These are phyloP conservation scores for Setomelanomma holmii DNA, from an alignment of 2,329 filamentous ascomycete species.

Conservation along the genomic window DNA sequence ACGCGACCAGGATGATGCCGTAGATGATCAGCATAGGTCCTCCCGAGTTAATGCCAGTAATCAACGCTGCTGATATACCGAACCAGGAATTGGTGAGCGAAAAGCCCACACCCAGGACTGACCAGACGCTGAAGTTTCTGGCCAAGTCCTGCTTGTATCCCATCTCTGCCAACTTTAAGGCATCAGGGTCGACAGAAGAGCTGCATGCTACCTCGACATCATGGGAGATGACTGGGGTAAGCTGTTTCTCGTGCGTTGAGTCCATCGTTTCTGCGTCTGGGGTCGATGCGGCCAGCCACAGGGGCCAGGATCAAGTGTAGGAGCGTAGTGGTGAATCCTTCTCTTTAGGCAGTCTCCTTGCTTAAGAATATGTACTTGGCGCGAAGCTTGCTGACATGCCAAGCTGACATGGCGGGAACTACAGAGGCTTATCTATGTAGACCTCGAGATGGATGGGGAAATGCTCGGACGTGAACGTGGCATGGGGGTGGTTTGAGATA, in stretches of 20 bases:
- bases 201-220: slow-evolving; percentile 17
- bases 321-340: background rate
- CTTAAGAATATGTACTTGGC: slow-evolving; percentile 13
- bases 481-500: slow-evolving; percentile 6
- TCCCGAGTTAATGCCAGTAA: slow-evolving; percentile 60
- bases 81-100: slow-evolving; percentile 62
- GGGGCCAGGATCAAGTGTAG: background rate
- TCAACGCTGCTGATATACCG: slow-evolving; percentile 57
- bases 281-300: background rate
- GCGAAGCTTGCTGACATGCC: slow-evolving; percentile 13
- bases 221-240: slow-evolving; percentile 8
- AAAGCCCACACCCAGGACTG: slow-evolving; percentile 59
- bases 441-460: slow-evolving; percentile 2
- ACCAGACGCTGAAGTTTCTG: slow-evolving; percentile 58
- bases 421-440: slow-evolving; percentile 8
- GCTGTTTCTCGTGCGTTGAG: slow-evolving; percentile 20
- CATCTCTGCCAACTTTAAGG: slow-evolving; percentile 56
- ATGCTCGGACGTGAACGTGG: background rate
- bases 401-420: slow-evolving; percentile 7
- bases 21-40: slow-evolving; percentile 59
- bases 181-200: slow-evolving; percentile 45
- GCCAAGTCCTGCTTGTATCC: slow-evolving; percentile 58
- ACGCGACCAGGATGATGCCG: slow-evolving; percentile 56
- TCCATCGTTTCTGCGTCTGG: slow-evolving; percentile 1
- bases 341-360: slow-evolving; percentile 4